Conservation (phyloP, 1,284 basidiomycete species). For the Cerrena zonata region DNA sequence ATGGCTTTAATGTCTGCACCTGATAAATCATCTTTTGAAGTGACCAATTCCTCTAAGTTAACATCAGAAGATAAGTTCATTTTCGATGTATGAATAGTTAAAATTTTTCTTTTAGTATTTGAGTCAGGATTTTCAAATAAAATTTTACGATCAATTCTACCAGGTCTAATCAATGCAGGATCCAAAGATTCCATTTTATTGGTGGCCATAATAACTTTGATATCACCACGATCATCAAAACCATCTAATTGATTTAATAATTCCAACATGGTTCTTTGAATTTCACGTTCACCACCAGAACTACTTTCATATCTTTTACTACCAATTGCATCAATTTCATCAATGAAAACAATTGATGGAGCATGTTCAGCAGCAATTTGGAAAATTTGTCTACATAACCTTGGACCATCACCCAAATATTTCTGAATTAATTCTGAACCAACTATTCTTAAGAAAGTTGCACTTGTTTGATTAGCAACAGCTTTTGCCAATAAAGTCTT, state of each 20-base stretch:
- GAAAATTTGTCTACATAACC: constrained; percentile 95
- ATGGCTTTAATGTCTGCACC: constrained; percentile 98
- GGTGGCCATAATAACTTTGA: constrained; percentile 94
- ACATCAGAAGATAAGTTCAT: constrained; percentile 93
- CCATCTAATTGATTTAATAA: constrained; percentile 97
- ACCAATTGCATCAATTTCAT: constrained; percentile 97
- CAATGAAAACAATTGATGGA: constrained; percentile 98
- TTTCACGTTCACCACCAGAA: constrained; percentile 96
- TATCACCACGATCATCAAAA: constrained; percentile 97
- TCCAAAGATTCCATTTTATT: constrained; percentile 94
- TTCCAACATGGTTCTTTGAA: constrained; percentile 98
- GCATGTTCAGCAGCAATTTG: constrained; percentile 95
- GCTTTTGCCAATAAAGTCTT: constrained; percentile 98
- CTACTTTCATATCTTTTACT: constrained; percentile 97
- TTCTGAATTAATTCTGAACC: constrained; percentile 99
- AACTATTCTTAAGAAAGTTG: constrained; percentile 95
- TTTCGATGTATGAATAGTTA: constrained; percentile 85
- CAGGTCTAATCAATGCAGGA: constrained; percentile 96
- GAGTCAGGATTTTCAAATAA: constrained; percentile 92
- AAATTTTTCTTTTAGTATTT: constrained; percentile 4
- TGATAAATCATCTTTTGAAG: constrained; percentile 92
- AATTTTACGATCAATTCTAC: constrained; percentile 98
- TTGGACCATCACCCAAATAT: constrained; percentile 98
- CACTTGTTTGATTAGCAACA: constrained; percentile 97
- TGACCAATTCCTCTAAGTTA: constrained; percentile 92